Evolutionary conservation across 495 filamentous ascomycete genomes (phyloP), one percentile per base, ranked within the genome.

Genomic region (Aspergillus wentii): DNA sequence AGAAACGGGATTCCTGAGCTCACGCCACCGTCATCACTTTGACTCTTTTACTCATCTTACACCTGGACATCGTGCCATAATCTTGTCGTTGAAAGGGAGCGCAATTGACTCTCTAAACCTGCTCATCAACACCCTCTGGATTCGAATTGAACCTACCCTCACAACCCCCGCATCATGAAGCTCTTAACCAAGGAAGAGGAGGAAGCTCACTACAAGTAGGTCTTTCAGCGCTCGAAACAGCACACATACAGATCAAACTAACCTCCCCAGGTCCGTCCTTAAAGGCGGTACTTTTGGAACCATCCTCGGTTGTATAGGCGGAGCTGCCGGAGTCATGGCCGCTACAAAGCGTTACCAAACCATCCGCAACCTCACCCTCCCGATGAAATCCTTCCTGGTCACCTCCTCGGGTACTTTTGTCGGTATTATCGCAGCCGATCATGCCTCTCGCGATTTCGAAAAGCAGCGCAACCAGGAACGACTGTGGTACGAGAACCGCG

Each of bases 111-210:
- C 13, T 2, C 9, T 26, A 40, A 32, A 20, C 15, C 13, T 32
- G 37, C 21, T 13, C n/a, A n/a, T 8, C 27, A 28, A 31, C 38
- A 44, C 30, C n/a, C n/a, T n/a, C n/a, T n/a, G n/a, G n/a, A n/a
- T n/a, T n/a, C 14, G 14, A n/a, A 5, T 5, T 5, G 11, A 5
- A 49, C 40, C 36, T 17, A 34, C 37, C 23, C 30, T 37, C 26
- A 17, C 55, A 75, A 34, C 37, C 23, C 30, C 34, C 26, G 17
- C 55, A 75, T 36, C 28, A 97, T 97, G 91, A 97, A 96, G 80
- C 66, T 97, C 51, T 75, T 97, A 56, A 90, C 85, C 35, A 88
- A 88, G 54, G 88, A 95, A 78, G 87, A 96, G 72, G 89, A 95
- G 68, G 55, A 66, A 35, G 72, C 65, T 29, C 76, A 78, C 61